These are phyloP conservation scores for Colletotrichum sp. DNA, from an alignment of 2,329 filamentous ascomycete genomes.

Conservation along the genomic window DNA sequence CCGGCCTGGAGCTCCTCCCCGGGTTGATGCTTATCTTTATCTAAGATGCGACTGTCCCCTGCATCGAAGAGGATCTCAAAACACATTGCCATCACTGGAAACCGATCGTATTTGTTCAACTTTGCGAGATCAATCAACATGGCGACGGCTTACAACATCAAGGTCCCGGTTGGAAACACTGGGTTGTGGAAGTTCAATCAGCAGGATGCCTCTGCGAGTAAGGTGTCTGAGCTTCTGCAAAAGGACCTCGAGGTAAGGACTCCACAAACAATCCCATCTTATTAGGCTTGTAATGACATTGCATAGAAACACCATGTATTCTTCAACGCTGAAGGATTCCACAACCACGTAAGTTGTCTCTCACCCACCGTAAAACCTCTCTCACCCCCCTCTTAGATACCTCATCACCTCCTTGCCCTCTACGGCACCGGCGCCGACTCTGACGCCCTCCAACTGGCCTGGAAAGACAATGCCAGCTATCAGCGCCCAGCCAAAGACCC, in stretches of 20 bases:
- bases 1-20: background rate
- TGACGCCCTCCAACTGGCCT: slow-evolving; percentile 65
- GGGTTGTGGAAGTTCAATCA: slow-evolving; percentile 54
- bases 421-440: slow-evolving; percentile 76
- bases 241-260: slow-evolving; percentile 67
- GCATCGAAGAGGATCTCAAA: background rate
- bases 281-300: background rate
- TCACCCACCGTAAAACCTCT: background rate
- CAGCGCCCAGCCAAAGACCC: slow-evolving; percentile 61
- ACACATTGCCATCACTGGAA: background rate
- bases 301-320: slow-evolving; percentile 72
- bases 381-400: slow-evolving; percentile 48
- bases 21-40: background rate
- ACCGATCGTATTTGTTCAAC: background rate
- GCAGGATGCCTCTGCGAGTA: slow-evolving; percentile 65
- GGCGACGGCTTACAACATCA: slow-evolving; percentile 54
- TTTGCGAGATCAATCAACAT: slow-evolving; percentile 32
- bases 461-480: slow-evolving; percentile 68
- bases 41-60: slow-evolving; percentile 1
- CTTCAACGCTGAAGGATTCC: slow-evolving; percentile 78
- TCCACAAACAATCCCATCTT: background rate
- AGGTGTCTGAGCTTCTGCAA: slow-evolving; percentile 73
- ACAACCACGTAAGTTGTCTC: slow-evolving; percentile 73
- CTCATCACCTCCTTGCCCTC: slow-evolving; percentile 77
- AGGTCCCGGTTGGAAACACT: slow-evolving; percentile 52